Percentiles rank a stretch among this genome's conserved stretches.
Evolutionary conservation across 2,329 filamentous ascomycete genomes (phyloP).

Genomic region (Colletotrichum phormii): DNA sequence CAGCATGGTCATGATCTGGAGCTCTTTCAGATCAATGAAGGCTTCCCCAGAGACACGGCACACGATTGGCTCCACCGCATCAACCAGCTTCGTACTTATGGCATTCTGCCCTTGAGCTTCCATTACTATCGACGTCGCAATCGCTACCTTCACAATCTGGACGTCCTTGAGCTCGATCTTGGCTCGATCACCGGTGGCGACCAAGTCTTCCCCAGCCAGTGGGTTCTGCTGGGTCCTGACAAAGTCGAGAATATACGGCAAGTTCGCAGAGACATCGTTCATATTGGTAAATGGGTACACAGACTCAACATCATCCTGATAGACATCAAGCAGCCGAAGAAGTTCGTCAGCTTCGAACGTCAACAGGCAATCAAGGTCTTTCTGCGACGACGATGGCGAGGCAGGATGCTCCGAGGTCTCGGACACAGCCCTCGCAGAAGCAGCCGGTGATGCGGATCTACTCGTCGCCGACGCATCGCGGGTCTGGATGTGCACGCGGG

Average conservation of each 20-base stretch:
- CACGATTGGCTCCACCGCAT: constrained; percentile 44
- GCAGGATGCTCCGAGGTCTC: constrained; percentile 33
- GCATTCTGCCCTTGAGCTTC: constrained; percentile 47
- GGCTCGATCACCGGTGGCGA: constrained; percentile 1
- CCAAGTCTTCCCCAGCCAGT: not conserved
- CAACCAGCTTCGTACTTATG: constrained; percentile 43
- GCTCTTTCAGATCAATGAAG: constrained; percentile 47
- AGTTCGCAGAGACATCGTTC: constrained; percentile 40
- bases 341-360: constrained; percentile 41
- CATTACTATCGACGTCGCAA: constrained; percentile 47
- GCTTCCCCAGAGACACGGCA: constrained; percentile 41
- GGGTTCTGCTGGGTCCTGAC: constrained; percentile 34
- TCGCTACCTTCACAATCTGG: constrained; percentile 47
- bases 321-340: constrained; percentile 47
- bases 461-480: constrained; percentile 43
- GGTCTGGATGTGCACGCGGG: constrained; percentile 48
- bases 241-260: constrained; percentile 42
- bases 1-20: constrained; percentile 48
- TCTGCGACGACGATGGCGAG: constrained; percentile 26
- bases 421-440: constrained; percentile 39
- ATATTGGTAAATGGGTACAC: constrained; percentile 50
- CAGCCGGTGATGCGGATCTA: constrained; percentile 29
- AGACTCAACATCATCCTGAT: constrained; percentile 53
- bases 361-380: constrained; percentile 16
- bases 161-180: constrained; percentile 42